These are phyloP conservation scores for Rosa lucieae DNA, from an alignment of 306 rosid genomes.

Conservation along the genomic window DNA sequence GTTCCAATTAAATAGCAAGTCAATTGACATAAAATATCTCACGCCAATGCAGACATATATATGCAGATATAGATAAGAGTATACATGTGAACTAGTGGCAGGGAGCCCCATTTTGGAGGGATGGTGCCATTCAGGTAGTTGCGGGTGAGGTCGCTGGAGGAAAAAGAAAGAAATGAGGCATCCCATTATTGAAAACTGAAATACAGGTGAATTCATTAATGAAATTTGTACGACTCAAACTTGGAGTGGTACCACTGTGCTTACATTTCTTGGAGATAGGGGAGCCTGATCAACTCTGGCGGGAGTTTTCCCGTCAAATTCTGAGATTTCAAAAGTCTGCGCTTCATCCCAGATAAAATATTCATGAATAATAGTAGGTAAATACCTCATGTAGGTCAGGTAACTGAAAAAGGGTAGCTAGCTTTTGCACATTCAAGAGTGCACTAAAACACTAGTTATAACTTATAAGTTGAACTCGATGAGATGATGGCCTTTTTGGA, in stretches of 20 bases:
- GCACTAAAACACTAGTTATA: background rate
- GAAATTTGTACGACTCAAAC: background rate
- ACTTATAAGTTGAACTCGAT: background rate
- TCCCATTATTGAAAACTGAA: background rate
- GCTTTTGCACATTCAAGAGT: background rate
- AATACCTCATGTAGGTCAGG: background rate
- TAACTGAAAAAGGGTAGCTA: background rate
- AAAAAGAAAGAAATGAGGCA: background rate
- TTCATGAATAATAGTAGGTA: background rate
- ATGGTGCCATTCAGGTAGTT: conserved; percentile 9
- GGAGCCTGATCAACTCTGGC: background rate
- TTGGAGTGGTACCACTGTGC: conserved; percentile 3
- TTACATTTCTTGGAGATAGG: conserved; percentile 43
- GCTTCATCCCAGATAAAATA: background rate
- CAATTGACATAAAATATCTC: background rate
- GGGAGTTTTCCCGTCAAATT: too few relatives aligned
- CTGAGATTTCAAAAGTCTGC: too few relatives aligned
- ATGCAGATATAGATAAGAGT: background rate
- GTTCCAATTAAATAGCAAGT: background rate
- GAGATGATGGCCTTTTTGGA: background rate
- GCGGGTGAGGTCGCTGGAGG: background rate
- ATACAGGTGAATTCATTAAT: background rate
- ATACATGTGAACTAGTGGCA: conserved; percentile 14
- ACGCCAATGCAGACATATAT: background rate
- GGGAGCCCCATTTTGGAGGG: conserved; percentile 5